Conservation (phyloP, 139 green algal genomes). For the Micractinium sp. region DNA sequence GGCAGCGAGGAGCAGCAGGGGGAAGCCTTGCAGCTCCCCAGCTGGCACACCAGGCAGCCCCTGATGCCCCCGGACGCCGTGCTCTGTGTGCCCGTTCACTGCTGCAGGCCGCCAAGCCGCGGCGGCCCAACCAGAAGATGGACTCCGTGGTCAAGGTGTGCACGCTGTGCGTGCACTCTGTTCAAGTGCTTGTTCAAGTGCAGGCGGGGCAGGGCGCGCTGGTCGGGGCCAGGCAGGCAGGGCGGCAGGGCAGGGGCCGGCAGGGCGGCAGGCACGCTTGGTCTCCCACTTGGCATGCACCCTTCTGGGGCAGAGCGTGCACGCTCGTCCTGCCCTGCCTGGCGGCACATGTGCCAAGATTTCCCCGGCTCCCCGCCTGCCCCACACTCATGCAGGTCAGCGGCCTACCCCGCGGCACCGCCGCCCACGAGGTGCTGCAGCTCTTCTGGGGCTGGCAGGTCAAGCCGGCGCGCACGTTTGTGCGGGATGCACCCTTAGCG, state of each 20-base stretch:
- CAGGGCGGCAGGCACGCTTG: too few relatives aligned
- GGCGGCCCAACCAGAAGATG: not conserved
- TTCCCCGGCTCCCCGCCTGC: not conserved
- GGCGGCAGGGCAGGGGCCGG: too few relatives aligned
- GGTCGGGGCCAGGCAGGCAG: too few relatives aligned
- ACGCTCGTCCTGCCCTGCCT: too few relatives aligned
- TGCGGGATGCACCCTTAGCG: not conserved
- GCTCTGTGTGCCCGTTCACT: not conserved
- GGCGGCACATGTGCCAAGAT: not conserved
- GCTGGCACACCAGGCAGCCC: not conserved
- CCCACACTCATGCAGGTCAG: not conserved
- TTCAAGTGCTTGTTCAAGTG: too few relatives aligned
- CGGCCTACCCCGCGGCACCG: constrained; percentile 39
- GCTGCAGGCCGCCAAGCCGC: not conserved
- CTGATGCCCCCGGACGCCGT: not conserved
- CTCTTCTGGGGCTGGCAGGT: constrained; percentile 45
- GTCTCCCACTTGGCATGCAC: too few relatives aligned
- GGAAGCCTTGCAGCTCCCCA: not conserved
- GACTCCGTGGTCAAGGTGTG: constrained; percentile 20
- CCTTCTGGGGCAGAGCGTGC: too few relatives aligned
- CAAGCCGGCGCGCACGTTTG: not conserved
- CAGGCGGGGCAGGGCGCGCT: too few relatives aligned
- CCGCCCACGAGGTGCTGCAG: constrained; percentile 34
- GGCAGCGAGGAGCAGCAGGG: not conserved
- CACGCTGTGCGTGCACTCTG: not conserved